Base-by-base conservation (phyloP, 2,329 filamentous ascomycete genomes). In the Tetracladium maxilliforme region DNA sequence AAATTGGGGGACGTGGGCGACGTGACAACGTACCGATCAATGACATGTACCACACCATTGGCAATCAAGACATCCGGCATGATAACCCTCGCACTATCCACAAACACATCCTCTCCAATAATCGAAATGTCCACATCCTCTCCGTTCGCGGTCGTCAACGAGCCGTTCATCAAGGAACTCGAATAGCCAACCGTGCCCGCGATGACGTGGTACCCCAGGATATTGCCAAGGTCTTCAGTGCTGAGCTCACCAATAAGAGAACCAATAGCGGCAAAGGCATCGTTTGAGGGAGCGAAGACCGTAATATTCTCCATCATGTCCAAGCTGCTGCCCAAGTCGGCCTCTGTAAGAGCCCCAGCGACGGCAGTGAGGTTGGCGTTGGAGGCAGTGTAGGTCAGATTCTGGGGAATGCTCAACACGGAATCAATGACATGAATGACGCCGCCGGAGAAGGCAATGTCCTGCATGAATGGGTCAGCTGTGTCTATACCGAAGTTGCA, bases 131-230 rank as follows among this genome's bases (percentile, higher is more conserved):
- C 58, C 5, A 69, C 31, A 22, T 51, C 48, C 9, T 56, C 55
- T 17, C 67, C 61, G 33, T 68, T 51, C 5, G 60, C 41, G 4
- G 54, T 52, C 9, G 37, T 39, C 19, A 49, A 36, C 7, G 13
- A 42, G 22, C 54, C 52, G 33, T 60, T 52, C 14, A 35, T 35
- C 11, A 66, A 49, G 5, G 38, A 33, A 6, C 51, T 43, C 24
- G 57, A 63, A 48, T 75, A 77, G 27, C 50, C 51, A 2, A 72
- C 56, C 7, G 54, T 54, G 22, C 58, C 60, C 22, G 56, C 54
- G 22, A 80, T 48, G 25, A 79, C 57, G 42, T 82, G 75, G 48
- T 81, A 81, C 14, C 56, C 48, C 17, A 80, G 54, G 25, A 79
- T 58, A 15, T 43, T 44, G 3, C 54, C 43, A 2, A 77, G 51